These are phyloP conservation scores for Arabis hirsuta DNA, from an alignment of 345 rosid species.

Conservation along the genomic window DNA sequence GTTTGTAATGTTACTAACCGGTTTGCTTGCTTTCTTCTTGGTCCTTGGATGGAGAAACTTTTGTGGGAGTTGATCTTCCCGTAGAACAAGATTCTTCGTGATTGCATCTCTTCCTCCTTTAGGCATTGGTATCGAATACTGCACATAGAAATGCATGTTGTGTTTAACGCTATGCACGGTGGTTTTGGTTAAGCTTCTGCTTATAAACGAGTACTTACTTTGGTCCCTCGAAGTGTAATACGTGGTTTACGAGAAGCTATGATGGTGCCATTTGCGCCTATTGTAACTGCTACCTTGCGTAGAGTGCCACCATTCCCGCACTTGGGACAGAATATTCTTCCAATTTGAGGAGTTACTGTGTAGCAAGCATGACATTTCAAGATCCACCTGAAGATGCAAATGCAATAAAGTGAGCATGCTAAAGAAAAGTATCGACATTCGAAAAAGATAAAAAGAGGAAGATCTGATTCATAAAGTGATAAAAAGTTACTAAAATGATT, in stretches of 20 bases:
- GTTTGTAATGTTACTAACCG: slow-evolving; percentile 50
- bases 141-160: slow-evolving; percentile 25
- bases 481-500: too few relatives aligned
- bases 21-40: slow-evolving; percentile 73
- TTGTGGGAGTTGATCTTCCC: slow-evolving; percentile 96
- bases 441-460: not conserved
- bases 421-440: not conserved
- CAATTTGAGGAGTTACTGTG: slow-evolving; percentile 80
- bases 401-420: slow-evolving; percentile 4
- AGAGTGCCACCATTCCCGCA: slow-evolving; percentile 97
- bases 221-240: slow-evolving; percentile 75
- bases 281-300: slow-evolving; percentile 81
- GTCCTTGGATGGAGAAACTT: slow-evolving; percentile 81
- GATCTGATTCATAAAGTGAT: not conserved
- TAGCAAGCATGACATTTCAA: slow-evolving; percentile 97
- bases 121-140: slow-evolving; percentile 90
- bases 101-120: slow-evolving; percentile 95
- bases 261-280: slow-evolving; percentile 75
- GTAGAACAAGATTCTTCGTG: slow-evolving; percentile 70
- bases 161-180: not conserved
- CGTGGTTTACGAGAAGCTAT: slow-evolving; percentile 73
- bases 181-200: slow-evolving; percentile 4
- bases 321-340: slow-evolving; percentile 86
- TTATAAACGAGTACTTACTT: slow-evolving; percentile 51
- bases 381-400: slow-evolving; percentile 69